Base-by-base conservation (phyloP, 2,329 filamentous ascomycete species). In the Parascedosporium putredinis region DNA sequence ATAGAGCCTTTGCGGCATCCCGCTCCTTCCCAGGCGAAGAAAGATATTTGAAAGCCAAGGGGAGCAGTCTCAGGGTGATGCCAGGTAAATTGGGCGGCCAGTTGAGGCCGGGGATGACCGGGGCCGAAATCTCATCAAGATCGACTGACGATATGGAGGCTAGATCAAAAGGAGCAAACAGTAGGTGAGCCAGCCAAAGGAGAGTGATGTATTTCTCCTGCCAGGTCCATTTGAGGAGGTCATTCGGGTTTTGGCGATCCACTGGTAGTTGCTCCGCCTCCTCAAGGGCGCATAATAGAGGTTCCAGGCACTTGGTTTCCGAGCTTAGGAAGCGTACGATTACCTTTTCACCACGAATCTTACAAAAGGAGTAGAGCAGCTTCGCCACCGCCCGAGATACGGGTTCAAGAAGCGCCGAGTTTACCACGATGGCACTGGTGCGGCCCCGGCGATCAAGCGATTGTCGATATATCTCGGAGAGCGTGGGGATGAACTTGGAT, bases 291-390 rank as follows among this genome's bases (percentile, higher is more conserved):
- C 76, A 74, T 7, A 96, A 73, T 53, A 98, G 74, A 1, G 84
- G 75, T 62, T 95, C 90, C 12, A 98, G 76, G 59, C 90, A 84
- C 59, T 78, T 84, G 2, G 89, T 84, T 64, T 97, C 93, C 55
- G 93, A 95, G 62, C 86, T 91, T 55, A 98, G 72, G 61, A 97
- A 96, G 38, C 88, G 81, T 48, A 89, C 82, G 57, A 98, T 84
- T 47, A 98, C 84, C 65, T 97, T 97, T 62, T 93, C 83, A 22
- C 93, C 91, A 49, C 93, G 80, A 47, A 97, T 84, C 67, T 98
- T 98, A 74, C 89, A 96, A 53, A 98, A 84, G 0, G 84, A 84
- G 62, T 97, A 97, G 31, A 98, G 66, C 2, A 97, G 25, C 72
- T 54, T 77, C 79, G 63, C 84, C 88, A 95, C 81, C 4, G 88